Evolutionary conservation across 495 filamentous ascomycete genomes (phyloP).

Genomic region (Tuber aestivum): DNA sequence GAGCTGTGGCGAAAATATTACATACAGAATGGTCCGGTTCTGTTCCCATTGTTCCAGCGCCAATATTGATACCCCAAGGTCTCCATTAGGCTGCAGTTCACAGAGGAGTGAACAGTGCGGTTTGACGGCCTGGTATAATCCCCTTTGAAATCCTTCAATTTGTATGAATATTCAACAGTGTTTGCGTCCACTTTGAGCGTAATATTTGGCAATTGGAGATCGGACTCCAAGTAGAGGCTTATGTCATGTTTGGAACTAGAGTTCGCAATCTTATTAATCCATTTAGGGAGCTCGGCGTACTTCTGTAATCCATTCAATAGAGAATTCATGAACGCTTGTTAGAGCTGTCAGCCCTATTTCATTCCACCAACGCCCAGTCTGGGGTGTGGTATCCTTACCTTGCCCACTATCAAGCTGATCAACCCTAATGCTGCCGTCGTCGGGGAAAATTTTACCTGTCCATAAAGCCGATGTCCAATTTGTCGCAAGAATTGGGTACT

Average conservation of each 20-base stretch:
- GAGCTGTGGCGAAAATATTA: neutral
- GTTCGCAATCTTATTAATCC: neutral
- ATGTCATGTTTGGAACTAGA: neutral
- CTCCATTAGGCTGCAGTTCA: neutral
- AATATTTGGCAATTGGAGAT: neutral
- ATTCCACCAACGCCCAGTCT: neutral
- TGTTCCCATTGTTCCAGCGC: neutral
- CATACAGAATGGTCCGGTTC: neutral
- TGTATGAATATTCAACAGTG: neutral
- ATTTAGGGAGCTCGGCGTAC: neutral
- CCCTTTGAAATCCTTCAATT: neutral
- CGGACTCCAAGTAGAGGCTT: neutral
- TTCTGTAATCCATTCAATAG: neutral
- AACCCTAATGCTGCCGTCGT: too few species aligned
- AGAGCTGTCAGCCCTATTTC: neutral
- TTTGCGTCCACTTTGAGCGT: neutral
- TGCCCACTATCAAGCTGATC: neutral
- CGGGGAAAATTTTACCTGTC: neutral
- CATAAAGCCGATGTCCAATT: neutral
- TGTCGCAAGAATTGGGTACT: neutral
- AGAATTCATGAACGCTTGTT: neutral
- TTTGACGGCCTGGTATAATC: neutral
- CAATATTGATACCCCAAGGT: neutral
- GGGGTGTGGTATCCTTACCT: neutral
- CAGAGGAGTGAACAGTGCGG: neutral